A percentile compares a stretch with the other conserved stretches of the same genome.
phyloP scores from a whole-genome alignment of 352 stramenopile species.

The Phytophthora tentaculata region DNA sequence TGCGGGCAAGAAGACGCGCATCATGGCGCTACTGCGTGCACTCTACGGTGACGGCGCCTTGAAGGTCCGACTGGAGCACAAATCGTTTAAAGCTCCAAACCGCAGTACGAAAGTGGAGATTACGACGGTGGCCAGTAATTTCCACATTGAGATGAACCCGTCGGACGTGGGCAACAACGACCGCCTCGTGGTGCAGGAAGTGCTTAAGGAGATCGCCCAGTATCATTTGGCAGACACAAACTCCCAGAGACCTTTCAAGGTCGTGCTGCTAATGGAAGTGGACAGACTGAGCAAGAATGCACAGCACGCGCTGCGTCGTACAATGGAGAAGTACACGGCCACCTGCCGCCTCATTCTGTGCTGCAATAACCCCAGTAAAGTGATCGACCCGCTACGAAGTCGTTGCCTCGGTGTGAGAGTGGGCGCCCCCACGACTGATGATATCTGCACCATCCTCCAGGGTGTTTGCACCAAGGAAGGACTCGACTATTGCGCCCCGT shows the following conservation, averaged over 20 bases:
- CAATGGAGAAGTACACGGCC: conserved; percentile 96
- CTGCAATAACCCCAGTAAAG: conserved; percentile 97
- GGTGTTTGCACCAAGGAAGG: conserved; percentile 92
- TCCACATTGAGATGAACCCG: conserved; percentile 99
- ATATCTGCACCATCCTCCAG: conserved; percentile 92
- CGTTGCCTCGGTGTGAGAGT: conserved; percentile 96
- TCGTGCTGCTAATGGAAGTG: conserved; percentile 98
- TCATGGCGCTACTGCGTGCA: conserved; percentile 95
- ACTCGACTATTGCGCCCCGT: conserved; percentile 85
- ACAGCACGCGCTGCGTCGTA: conserved; percentile 97
- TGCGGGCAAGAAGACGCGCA: conserved; percentile 98
- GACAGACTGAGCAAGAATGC: conserved; percentile 97
- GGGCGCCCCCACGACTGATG: conserved; percentile 89
- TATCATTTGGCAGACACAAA: conserved; percentile 85
- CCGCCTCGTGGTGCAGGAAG: conserved; percentile 97
- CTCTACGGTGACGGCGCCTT: conserved; percentile 96
- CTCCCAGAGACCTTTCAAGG: conserved; percentile 81
- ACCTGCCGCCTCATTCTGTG: conserved; percentile 97
- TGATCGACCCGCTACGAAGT: conserved; percentile 98
- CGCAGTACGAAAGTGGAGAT: conserved; percentile 96
- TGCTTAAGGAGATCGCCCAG: conserved; percentile 99
- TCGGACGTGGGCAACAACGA: conserved; percentile 97
- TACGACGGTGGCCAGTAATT: conserved; percentile 97
- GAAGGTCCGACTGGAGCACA: conserved; percentile 89
- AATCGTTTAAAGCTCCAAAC: conserved; percentile 91